A percentile compares a stretch with the other conserved stretches of the same genome.
These are phyloP conservation scores for Saitozyma sp. DNA, from an alignment of 768 basidiomycete genomes.

Conservation along the genomic window DNA sequence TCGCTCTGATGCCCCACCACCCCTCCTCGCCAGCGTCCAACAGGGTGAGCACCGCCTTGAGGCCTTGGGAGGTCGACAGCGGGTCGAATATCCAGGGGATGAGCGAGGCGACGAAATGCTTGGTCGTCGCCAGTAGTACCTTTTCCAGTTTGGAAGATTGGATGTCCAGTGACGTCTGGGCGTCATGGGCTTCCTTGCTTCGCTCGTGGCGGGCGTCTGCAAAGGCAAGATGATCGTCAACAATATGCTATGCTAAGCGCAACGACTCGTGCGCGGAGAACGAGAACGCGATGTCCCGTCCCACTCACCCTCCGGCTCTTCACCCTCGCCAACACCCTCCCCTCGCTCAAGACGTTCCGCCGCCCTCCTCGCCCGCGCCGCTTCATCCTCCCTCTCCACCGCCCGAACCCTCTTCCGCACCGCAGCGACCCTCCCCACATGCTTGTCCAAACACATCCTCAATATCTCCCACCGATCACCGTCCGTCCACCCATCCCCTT, in stretches of 20 bases:
- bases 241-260: too few relatives aligned
- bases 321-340: conserved; percentile 66
- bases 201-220: conserved; percentile 33
- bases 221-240: not conserved
- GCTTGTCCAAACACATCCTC: conserved; percentile 80
- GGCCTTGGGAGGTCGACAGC: conserved; percentile 17
- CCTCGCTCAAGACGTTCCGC: conserved; percentile 60
- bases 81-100: conserved; percentile 27
- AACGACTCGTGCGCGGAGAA: not conserved
- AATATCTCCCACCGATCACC: conserved; percentile 79
- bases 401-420: conserved; percentile 71
- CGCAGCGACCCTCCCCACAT: conserved; percentile 79
- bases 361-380: conserved; percentile 64
- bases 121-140: conserved; percentile 26
- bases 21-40: conserved; percentile 39
- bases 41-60: conserved; percentile 32
- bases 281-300: too few relatives aligned
- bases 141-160: conserved; percentile 36
- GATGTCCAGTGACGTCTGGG: conserved; percentile 41
- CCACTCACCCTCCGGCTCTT: conserved; percentile 41
- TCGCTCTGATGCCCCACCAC: conserved; percentile 35
- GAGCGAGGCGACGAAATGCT: conserved; percentile 34
- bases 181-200: conserved; percentile 36
- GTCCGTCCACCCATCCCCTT: conserved; percentile 53
- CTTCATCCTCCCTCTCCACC: conserved; percentile 85